Evolutionary conservation across 2,329 filamentous ascomycete species (phyloP).

Genomic region (Aspergillus udagawae): DNA sequence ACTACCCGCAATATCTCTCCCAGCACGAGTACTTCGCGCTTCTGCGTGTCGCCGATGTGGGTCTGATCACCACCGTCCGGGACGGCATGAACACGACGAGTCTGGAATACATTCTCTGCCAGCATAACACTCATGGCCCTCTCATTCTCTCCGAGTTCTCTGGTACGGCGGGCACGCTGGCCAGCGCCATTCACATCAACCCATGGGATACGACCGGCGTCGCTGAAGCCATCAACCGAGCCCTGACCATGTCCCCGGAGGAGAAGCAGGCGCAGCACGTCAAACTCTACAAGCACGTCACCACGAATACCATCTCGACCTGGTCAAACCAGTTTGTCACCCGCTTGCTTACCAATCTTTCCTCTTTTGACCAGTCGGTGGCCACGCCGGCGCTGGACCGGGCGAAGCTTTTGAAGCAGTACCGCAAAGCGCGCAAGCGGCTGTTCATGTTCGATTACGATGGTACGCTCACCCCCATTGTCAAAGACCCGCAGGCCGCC

Average conservation of each 20-base stretch:
- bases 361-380: constrained; percentile 68
- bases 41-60: constrained; percentile 84
- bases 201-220: constrained; percentile 88
- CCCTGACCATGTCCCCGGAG: constrained; percentile 68
- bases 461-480: constrained; percentile 91
- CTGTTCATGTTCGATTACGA: constrained; percentile 99
- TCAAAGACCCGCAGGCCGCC: constrained; percentile 82
- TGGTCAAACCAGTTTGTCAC: constrained; percentile 81
- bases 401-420: constrained; percentile 66
- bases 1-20: constrained; percentile 89
- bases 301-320: constrained; percentile 75
- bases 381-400: constrained; percentile 80
- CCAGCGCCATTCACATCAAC: constrained; percentile 90
- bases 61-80: constrained; percentile 88
- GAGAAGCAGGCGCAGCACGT: constrained; percentile 66
- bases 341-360: constrained; percentile 74
- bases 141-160: constrained; percentile 96
- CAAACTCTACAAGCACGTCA: constrained; percentile 77
- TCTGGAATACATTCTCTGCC: constrained; percentile 89
- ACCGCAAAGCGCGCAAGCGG: constrained; percentile 69
- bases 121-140: constrained; percentile 79
- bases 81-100: constrained; percentile 99
- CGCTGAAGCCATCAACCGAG: constrained; percentile 75
- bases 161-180: constrained; percentile 81
- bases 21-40: constrained; percentile 92